Percentiles rank a stretch among this genome's conserved stretches.
These are phyloP conservation scores for Hymenoscyphus scutula DNA, from an alignment of 2,329 filamentous ascomycete genomes.

Conservation along the genomic window DNA sequence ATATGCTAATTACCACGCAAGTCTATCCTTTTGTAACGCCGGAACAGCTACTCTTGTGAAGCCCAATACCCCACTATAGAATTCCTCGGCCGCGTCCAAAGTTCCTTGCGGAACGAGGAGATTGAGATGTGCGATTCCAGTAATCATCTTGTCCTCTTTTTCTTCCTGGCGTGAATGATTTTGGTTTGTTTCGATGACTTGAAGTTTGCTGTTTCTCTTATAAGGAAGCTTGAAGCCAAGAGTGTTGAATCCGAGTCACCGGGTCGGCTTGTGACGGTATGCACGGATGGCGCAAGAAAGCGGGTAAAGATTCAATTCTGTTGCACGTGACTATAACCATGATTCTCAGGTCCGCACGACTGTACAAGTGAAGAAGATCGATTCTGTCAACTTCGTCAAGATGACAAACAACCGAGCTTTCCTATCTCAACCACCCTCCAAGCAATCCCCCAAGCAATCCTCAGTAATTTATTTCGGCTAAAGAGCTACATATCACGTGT, in stretches of 20 bases:
- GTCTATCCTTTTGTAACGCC: conserved; percentile 45
- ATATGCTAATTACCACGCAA: conserved; percentile 50
- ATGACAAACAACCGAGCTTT: background rate
- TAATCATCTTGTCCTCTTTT: conserved; percentile 38
- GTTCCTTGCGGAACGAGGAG: conserved; percentile 54
- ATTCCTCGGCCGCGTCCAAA: conserved; percentile 49
- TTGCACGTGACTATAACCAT: background rate
- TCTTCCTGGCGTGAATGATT: background rate
- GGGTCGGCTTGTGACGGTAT: background rate
- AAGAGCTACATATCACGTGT: background rate
- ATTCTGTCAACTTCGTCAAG: no score
- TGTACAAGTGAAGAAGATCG: no score
- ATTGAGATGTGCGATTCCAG: conserved; percentile 56
- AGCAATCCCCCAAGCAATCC: no score
- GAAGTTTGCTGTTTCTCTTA: background rate
- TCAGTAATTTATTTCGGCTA: no score
- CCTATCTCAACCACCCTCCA: no score
- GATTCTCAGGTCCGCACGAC: no score
- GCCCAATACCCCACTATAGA: conserved; percentile 56
- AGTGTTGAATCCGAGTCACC: background rate
- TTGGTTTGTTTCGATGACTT: background rate
- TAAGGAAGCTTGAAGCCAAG: background rate
- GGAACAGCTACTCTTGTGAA: conserved; percentile 53
- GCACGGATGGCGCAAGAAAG: background rate
- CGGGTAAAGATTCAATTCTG: background rate